A percentile compares a stretch with the other conserved stretches of the same genome.
Conservation (phyloP, 257 asterid genomes). For the Gynochthodes officinalis region DNA sequence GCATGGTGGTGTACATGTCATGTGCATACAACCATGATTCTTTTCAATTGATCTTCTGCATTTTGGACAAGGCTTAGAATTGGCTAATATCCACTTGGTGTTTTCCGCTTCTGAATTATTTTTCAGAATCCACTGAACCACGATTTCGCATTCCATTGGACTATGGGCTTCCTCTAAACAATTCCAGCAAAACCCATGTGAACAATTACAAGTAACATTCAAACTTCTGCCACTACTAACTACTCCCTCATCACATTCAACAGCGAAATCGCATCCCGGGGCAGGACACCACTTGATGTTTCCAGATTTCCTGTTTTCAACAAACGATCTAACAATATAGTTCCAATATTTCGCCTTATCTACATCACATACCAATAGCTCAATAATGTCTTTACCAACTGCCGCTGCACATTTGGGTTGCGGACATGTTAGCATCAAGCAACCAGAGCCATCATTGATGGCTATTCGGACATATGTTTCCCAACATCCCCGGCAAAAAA, state of each 20-base stretch:
- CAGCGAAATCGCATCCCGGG: constrained; percentile 36
- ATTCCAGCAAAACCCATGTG: constrained; percentile 31
- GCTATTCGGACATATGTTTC: constrained; percentile 17
- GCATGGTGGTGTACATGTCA: constrained; percentile 36
- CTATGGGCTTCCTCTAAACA: constrained; percentile 42
- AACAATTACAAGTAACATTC: constrained; percentile 34
- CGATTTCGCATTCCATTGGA: constrained; percentile 37
- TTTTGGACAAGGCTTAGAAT: constrained; percentile 41
- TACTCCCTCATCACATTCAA: constrained; percentile 11
- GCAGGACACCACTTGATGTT: constrained; percentile 38
- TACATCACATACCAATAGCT: not conserved
- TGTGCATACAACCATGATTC: constrained; percentile 34
- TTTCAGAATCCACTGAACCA: constrained; percentile 33
- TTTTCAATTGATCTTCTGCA: constrained; percentile 35
- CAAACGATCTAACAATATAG: constrained; percentile 24
- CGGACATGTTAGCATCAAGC: constrained; percentile 38
- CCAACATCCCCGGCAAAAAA: constrained; percentile 35
- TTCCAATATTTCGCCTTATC: constrained; percentile 13
- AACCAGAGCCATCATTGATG: constrained; percentile 35
- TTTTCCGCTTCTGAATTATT: constrained; percentile 25
- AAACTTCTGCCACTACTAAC: not conserved
- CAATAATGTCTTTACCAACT: constrained; percentile 19
- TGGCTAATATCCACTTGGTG: constrained; percentile 23
- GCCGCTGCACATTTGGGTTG: constrained; percentile 20
- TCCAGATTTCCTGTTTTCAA: constrained; percentile 18